A percentile compares a stretch with the other conserved stretches of the same genome.
Evolutionary conservation across 208 protist species (phyloP).

Genomic region (Wallacemonas collosoma): DNA sequence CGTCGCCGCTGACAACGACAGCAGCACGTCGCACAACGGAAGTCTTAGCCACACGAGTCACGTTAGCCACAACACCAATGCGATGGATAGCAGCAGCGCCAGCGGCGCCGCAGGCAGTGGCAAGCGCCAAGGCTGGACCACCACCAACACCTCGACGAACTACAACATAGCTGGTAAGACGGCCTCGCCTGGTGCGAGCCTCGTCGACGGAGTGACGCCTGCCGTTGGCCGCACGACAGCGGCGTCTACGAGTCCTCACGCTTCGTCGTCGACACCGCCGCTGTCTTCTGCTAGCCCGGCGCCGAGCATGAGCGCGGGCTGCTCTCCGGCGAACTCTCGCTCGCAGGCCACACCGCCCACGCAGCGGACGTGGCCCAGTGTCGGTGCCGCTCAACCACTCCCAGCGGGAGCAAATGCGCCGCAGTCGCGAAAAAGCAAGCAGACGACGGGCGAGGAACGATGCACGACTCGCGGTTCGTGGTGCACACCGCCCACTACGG

Average conservation of each 20-base stretch:
- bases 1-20: too few species aligned
- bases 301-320: not conserved
- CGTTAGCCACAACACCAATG: not conserved
- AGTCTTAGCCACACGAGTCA: not conserved
- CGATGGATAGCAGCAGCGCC: not conserved
- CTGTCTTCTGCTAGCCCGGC: not conserved
- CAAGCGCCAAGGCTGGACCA: slow-evolving; percentile 18
- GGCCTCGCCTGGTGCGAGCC: not conserved
- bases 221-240: too few species aligned
- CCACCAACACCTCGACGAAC: slow-evolving; percentile 18
- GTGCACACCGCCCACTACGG: not conserved
- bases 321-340: not conserved
- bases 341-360: not conserved
- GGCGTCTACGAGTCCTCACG: not conserved
- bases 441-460: too few species aligned
- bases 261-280: not conserved
- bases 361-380: not conserved
- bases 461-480: not conserved
- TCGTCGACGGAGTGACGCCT: not conserved
- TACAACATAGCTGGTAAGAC: slow-evolving; percentile 9
- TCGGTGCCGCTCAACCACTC: too few species aligned
- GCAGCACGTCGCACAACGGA: too few species aligned
- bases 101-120: not conserved
- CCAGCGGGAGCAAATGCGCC: too few species aligned
- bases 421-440: too few species aligned